A percentile compares a stretch with the other conserved stretches of the same genome.
Conservation (phyloP, 768 basidiomycete species). For the Russula griseocarnosa region DNA sequence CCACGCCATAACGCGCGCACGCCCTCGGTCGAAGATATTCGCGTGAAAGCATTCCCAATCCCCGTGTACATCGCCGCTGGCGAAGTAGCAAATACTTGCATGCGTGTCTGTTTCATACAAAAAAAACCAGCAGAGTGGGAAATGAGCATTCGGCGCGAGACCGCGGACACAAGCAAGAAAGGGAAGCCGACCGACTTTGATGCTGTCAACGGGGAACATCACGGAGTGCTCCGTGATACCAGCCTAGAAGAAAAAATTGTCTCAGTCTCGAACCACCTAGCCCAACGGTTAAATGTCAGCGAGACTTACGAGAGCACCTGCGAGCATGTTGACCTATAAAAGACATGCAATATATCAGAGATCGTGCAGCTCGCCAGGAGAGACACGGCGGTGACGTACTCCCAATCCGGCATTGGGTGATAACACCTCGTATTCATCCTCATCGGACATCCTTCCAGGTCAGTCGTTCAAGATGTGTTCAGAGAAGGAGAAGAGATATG, state of each 20-base stretch:
- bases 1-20: slow-evolving; percentile 90
- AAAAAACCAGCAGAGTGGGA: neutral
- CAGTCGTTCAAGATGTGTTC: neutral
- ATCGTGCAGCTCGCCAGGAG: neutral
- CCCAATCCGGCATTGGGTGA: slow-evolving; percentile 77
- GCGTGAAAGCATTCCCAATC: slow-evolving; percentile 84
- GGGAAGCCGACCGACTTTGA: slow-evolving; percentile 63
- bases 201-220: slow-evolving; percentile 98
- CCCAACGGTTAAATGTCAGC: neutral
- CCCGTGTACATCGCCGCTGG: slow-evolving; percentile 84
- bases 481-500: neutral
- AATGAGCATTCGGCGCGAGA: neutral
- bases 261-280: neutral
- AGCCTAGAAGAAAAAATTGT: slow-evolving; percentile 51
- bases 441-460: slow-evolving; percentile 41
- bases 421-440: slow-evolving; percentile 60
- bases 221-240: slow-evolving; percentile 99
- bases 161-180: neutral
- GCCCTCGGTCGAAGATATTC: slow-evolving; percentile 94
- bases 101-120: slow-evolving; percentile 69
- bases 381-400: slow-evolving; percentile 40
- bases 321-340: slow-evolving; percentile 87
- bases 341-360: slow-evolving; percentile 20
- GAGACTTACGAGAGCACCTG: slow-evolving; percentile 83
- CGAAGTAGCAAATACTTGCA: slow-evolving; percentile 93